Evolutionary conservation across 495 filamentous ascomycete genomes (phyloP).

Genomic region (Amorphotheca resinae): DNA sequence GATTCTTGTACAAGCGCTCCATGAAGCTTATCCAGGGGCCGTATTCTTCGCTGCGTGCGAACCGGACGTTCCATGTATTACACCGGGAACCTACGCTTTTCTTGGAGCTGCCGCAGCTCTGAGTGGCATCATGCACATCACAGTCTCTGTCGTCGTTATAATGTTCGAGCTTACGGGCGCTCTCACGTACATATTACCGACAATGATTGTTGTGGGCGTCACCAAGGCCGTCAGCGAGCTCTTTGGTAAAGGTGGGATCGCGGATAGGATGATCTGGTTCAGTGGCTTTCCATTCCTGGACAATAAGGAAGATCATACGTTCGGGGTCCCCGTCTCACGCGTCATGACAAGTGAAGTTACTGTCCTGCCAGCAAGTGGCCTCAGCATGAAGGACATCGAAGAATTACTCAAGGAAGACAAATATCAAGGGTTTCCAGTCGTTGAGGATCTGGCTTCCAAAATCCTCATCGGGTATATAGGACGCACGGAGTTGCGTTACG

Average conservation of each 20-base stretch:
- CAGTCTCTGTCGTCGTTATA: conserved; percentile 90
- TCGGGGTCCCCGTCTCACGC: conserved; percentile 86
- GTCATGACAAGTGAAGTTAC: conserved; percentile 78
- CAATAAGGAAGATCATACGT: conserved; percentile 96
- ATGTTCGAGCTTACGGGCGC: conserved; percentile 97
- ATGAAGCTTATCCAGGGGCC: conserved; percentile 70
- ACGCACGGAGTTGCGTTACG: conserved; percentile 84
- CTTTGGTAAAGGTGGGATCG: conserved; percentile 91
- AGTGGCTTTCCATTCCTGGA: conserved; percentile 96
- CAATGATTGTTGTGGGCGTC: conserved; percentile 97
- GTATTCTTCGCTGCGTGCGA: conserved; percentile 77
- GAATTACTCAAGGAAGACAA: conserved; percentile 61
- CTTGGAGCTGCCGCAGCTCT: conserved; percentile 86
- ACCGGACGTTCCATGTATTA: conserved; percentile 92
- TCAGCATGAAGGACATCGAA: conserved; percentile 62
- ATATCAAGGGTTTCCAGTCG: conserved; percentile 91
- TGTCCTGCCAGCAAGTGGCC: conserved; percentile 60
- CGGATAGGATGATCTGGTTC: conserved; percentile 99
- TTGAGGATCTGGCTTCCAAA: conserved; percentile 60
- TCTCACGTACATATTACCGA: conserved; percentile 89
- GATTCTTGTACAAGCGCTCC: conserved; percentile 80
- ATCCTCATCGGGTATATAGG: conserved; percentile 87
- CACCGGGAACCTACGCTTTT: conserved; percentile 92
- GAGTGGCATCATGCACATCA: conserved; percentile 98
- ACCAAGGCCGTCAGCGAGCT: conserved; percentile 89